phyloP scores from a whole-genome alignment of 169 alveolate genomes.

The Plasmodium blacklocki region DNA sequence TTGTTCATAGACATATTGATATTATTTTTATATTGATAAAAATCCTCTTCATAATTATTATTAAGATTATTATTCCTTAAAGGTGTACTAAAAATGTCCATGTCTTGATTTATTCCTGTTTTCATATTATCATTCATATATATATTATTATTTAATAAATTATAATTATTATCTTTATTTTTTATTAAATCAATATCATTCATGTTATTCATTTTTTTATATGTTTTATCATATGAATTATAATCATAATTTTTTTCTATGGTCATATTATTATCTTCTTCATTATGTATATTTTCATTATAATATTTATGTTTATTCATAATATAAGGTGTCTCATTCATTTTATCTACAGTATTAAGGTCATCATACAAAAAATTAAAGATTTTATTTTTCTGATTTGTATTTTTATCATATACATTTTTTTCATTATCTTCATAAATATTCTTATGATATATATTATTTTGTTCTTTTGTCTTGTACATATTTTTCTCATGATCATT shows the following conservation, averaged over 20 bases:
- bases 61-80: not conserved
- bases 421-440: not conserved
- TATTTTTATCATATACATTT: too few species aligned
- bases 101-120: not conserved
- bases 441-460: not conserved
- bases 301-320: constrained; percentile 24
- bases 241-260: not conserved
- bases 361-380: constrained; percentile 19
- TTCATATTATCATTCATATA: not conserved
- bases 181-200: not conserved
- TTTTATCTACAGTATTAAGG: constrained; percentile 6
- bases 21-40: constrained; percentile 1
- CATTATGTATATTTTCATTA: not conserved
- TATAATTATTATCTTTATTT: not conserved
- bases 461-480: too few species aligned
- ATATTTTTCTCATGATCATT: not conserved
- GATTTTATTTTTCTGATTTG: too few species aligned
- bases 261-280: constrained; percentile 1
- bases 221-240: not conserved
- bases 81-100: not conserved
- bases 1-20: too few species aligned
- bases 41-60: not conserved
- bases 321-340: constrained; percentile 42
- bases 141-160: not conserved
- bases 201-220: not conserved